Evolutionary conservation across 768 basidiomycete species (phyloP).

Genomic region (Arthromyces matolae): DNA sequence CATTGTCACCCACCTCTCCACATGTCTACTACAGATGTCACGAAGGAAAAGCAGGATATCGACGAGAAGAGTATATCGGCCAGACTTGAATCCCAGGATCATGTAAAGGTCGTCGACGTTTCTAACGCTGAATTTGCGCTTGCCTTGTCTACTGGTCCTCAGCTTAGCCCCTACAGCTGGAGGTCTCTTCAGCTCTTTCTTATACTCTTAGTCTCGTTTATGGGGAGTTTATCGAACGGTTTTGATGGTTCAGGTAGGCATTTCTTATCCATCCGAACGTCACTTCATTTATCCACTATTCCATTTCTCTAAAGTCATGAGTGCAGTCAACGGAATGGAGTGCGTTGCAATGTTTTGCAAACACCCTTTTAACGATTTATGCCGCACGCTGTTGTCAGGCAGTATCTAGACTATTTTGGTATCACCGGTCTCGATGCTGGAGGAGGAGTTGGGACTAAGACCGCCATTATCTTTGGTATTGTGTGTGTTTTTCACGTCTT

Average conservation of each 20-base stretch:
- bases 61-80: conserved; percentile 9
- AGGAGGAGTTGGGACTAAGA: conserved; percentile 41
- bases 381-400: conserved; percentile 20
- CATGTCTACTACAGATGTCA: conserved; percentile 18
- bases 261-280: neutral
- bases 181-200: conserved; percentile 39
- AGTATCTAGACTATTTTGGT: conserved; percentile 39
- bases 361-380: neutral
- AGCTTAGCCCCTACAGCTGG: conserved; percentile 34
- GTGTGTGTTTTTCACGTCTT: too few species aligned
- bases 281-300: neutral
- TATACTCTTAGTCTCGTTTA: conserved; percentile 40
- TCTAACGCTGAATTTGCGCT: conserved; percentile 41
- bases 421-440: conserved; percentile 37
- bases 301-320: conserved; percentile 33
- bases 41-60: conserved; percentile 12
- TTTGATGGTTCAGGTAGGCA: conserved; percentile 42
- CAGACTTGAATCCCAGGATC: conserved; percentile 9
- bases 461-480: conserved; percentile 44
- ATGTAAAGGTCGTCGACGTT: conserved; percentile 25
- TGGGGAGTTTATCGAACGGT: conserved; percentile 44
- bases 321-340: conserved; percentile 46
- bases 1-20: neutral
- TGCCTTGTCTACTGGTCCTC: conserved; percentile 41
- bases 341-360: conserved; percentile 20